phyloP scores from a whole-genome alignment of 805 yeast species.

The Sungouiozyma ichnusensis region DNA sequence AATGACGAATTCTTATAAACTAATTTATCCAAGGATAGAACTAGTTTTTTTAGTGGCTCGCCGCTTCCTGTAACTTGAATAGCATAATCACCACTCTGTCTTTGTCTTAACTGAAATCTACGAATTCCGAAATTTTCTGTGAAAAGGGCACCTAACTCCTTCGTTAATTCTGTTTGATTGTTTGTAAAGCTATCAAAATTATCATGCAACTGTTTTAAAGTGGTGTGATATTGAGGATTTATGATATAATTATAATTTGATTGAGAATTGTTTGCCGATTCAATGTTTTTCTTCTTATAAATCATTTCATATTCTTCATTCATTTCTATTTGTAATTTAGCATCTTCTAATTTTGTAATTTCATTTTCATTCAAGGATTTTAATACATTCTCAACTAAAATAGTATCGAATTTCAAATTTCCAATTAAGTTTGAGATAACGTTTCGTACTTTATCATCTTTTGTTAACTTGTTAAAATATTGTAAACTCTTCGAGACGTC shows the following conservation, averaged over 20 bases:
- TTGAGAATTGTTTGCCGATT: neutral
- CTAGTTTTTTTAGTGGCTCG: constrained; percentile 16
- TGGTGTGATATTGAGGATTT: constrained; percentile 25
- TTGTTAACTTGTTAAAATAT: constrained; percentile 10
- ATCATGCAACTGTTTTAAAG: constrained; percentile 29
- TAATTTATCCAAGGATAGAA: constrained; percentile 7
- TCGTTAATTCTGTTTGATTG: constrained; percentile 21
- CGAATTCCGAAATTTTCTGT: constrained; percentile 18
- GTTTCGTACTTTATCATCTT: constrained; percentile 20
- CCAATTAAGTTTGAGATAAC: constrained; percentile 17
- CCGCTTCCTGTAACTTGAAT: constrained; percentile 38
- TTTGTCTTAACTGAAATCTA: constrained; percentile 30
- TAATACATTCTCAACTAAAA: constrained; percentile 35
- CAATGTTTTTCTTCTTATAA: neutral
- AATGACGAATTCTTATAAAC: constrained; percentile 8
- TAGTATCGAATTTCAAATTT: constrained; percentile 31
- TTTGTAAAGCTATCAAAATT: constrained; percentile 21
- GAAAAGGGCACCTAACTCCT: constrained; percentile 26
- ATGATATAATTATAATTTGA: constrained; percentile 21
- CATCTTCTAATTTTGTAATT: constrained; percentile 11
- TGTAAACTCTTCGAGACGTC: constrained; percentile 17
- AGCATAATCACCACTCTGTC: constrained; percentile 37
- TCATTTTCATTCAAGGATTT: constrained; percentile 34
- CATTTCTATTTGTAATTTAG: neutral
- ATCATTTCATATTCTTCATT: neutral